phyloP scores from a whole-genome alignment of 805 yeast species.

The Saccharomyces eubayanus region DNA sequence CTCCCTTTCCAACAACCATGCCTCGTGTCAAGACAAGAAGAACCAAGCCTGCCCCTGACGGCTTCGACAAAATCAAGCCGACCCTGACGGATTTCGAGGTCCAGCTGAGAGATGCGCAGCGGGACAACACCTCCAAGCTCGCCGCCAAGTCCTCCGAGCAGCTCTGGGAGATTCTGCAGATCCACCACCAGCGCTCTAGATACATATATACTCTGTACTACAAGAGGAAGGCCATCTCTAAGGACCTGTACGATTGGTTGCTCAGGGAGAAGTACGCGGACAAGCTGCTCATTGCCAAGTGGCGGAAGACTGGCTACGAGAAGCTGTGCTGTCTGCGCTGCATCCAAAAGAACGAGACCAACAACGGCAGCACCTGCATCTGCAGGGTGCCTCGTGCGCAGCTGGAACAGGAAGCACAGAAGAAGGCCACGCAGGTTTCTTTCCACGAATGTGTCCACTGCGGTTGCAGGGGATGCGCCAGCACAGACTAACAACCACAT shows the following conservation, averaged over 20 bases:
- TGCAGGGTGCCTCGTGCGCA: conserved; percentile 74
- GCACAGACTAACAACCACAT: conserved; percentile 43
- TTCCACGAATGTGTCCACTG: conserved; percentile 63
- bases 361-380: conserved; percentile 64
- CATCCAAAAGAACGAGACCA: conserved; percentile 53
- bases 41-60: conserved; percentile 57
- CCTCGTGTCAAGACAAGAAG: conserved; percentile 17
- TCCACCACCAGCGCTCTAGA: conserved; percentile 68
- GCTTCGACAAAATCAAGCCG: conserved; percentile 59
- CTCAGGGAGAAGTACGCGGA: conserved; percentile 60
- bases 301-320: conserved; percentile 83
- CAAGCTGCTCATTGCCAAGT: conserved; percentile 66
- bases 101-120: conserved; percentile 48
- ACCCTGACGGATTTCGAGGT: conserved; percentile 52
- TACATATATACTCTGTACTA: conserved; percentile 70
- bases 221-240: conserved; percentile 57
- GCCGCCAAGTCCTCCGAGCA: conserved; percentile 47
- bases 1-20: conserved; percentile 12
- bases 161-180: conserved; percentile 59
- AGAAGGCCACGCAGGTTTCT: conserved; percentile 18
- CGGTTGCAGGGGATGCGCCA: conserved; percentile 81
- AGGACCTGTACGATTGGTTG: conserved; percentile 66
- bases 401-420: conserved; percentile 30
- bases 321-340: conserved; percentile 76
- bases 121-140: conserved; percentile 33